Evolutionary conservation across 768 basidiomycete species (phyloP).

Genomic region (Leccinum disarticulatum): DNA sequence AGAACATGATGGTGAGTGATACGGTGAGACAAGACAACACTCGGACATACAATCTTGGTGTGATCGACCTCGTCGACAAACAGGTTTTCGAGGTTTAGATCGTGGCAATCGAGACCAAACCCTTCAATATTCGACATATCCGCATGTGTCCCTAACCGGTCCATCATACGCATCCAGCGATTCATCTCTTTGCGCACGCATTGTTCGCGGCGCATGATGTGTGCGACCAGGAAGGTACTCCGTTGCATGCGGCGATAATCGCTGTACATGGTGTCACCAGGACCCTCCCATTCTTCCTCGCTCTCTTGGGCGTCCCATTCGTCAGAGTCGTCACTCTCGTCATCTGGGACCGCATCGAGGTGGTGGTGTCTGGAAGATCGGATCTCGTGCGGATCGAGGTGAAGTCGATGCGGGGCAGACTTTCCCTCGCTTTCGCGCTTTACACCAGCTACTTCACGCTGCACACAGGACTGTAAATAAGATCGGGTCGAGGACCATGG

Average conservation of each 20-base stretch:
- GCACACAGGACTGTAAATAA: slow-evolving; percentile 65
- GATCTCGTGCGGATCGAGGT: slow-evolving; percentile 81
- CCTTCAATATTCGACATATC: slow-evolving; percentile 45
- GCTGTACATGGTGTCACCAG: slow-evolving; percentile 75
- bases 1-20: background rate
- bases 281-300: slow-evolving; percentile 72
- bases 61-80: slow-evolving; percentile 74
- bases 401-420: slow-evolving; percentile 71
- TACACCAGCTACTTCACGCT: slow-evolving; percentile 74
- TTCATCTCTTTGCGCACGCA: slow-evolving; percentile 67
- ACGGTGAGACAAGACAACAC: background rate
- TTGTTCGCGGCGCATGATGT: slow-evolving; percentile 63
- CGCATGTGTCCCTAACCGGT: slow-evolving; percentile 42
- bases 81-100: slow-evolving; percentile 80
- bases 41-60: slow-evolving; percentile 62
- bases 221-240: slow-evolving; percentile 73
- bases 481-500: slow-evolving; percentile 63
- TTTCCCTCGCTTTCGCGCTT: slow-evolving; percentile 76
- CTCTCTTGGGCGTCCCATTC: slow-evolving; percentile 81
- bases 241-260: slow-evolving; percentile 84
- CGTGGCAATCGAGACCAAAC: slow-evolving; percentile 83
- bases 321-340: slow-evolving; percentile 73
- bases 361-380: slow-evolving; percentile 68
- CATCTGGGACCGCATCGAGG: slow-evolving; percentile 64
- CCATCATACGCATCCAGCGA: slow-evolving; percentile 70